Evolutionary conservation across 257 asterid species (phyloP).

Genomic region (Solanum lycopersicoides): DNA sequence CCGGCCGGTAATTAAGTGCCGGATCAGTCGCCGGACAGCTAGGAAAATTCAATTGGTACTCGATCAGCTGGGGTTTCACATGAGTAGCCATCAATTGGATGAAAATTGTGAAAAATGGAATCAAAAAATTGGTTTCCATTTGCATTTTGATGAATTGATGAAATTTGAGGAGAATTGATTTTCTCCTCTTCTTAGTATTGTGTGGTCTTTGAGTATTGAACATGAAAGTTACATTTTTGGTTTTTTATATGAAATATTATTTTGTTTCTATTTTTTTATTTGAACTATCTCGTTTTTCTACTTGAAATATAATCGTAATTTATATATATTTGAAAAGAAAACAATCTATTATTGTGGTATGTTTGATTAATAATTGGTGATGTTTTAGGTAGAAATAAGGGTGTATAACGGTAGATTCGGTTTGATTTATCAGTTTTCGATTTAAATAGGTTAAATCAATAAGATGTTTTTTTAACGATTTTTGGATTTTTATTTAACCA

Average conservation of each 20-base stretch:
- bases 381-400: too few species aligned
- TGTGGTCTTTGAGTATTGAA: neutral
- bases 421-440: too few species aligned
- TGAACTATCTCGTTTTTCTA: too few species aligned
- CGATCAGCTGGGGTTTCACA: neutral
- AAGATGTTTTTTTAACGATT: too few species aligned
- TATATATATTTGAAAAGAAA: too few species aligned
- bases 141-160: neutral
- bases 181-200: neutral
- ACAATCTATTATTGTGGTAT: too few species aligned
- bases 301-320: too few species aligned
- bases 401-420: too few species aligned
- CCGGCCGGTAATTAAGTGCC: constrained; percentile 61
- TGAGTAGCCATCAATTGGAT: neutral
- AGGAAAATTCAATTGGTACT: neutral
- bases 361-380: neutral
- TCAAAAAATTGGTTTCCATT: neutral
- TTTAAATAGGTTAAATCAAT: too few species aligned
- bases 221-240: neutral
- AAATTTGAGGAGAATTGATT: neutral
- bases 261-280: too few species aligned
- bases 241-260: too few species aligned
- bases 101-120: neutral
- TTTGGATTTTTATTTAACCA: too few species aligned
- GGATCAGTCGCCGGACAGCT: constrained; percentile 45